These are phyloP conservation scores for Balakata baccata DNA, from an alignment of 345 rosid genomes.

Conservation along the genomic window DNA sequence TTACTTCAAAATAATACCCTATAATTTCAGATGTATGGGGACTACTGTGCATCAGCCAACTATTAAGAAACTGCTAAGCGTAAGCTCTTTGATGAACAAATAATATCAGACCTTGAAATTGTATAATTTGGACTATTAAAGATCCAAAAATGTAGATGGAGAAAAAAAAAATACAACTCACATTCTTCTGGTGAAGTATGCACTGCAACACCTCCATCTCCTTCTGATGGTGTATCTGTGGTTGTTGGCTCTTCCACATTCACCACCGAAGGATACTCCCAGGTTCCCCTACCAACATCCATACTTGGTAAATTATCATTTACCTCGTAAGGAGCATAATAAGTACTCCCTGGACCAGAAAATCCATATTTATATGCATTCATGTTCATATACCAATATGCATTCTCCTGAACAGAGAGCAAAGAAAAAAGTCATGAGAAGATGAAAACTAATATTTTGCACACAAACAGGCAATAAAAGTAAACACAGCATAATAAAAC, in stretches of 20 bases:
- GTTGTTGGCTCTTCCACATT: conserved; percentile 36
- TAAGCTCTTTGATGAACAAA: not conserved
- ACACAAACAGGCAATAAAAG: not conserved
- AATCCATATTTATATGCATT: conserved; percentile 56
- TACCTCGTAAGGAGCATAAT: conserved; percentile 42
- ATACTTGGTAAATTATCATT: conserved; percentile 46
- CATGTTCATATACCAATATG: conserved; percentile 50
- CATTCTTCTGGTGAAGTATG: conserved; percentile 47
- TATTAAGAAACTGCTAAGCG: not conserved
- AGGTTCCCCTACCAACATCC: conserved; percentile 40
- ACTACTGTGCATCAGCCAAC: not conserved
- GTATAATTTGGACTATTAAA: not conserved
- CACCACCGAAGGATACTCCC: conserved; percentile 44
- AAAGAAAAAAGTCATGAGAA: not conserved
- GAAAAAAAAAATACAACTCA: conserved; percentile 22
- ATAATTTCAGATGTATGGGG: not conserved
- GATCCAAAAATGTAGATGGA: not conserved
- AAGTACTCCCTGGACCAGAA: conserved; percentile 47
- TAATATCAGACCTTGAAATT: not conserved
- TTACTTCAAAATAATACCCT: not conserved
- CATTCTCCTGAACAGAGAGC: conserved; percentile 38
- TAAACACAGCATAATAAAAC: not conserved
- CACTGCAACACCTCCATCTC: conserved; percentile 26
- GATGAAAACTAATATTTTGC: conserved; percentile 1
- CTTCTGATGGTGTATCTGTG: conserved; percentile 30